Percentiles rank a stretch among this genome's conserved stretches.
Evolutionary conservation across 108 stramenopile genomes (phyloP).

Genomic region (Fistulifera pelliculosa): DNA sequence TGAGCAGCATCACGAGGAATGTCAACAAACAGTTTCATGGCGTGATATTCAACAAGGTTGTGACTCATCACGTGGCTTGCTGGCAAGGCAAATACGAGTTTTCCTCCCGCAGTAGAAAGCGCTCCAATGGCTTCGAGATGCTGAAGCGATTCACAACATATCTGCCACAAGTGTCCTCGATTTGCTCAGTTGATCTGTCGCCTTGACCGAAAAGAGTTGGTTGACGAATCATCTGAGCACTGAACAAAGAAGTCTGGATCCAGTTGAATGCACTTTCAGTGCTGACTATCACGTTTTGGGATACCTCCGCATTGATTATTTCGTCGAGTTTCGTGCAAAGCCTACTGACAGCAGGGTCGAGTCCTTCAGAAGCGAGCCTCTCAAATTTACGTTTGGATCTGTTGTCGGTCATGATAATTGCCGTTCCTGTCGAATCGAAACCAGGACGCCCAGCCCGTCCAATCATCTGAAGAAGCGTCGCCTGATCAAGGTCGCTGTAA

Average conservation of each 20-base stretch:
- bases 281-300: conserved; percentile 60
- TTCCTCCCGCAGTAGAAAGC: background rate
- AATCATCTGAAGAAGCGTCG: conserved; percentile 92
- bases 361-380: conserved; percentile 21
- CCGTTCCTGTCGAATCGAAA: conserved; percentile 87
- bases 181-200: conserved; percentile 8
- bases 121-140: conserved; percentile 12
- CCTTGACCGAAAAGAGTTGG: conserved; percentile 31
- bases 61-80: conserved; percentile 69
- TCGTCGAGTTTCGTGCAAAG: conserved; percentile 54
- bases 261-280: conserved; percentile 46
- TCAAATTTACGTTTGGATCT: conserved; percentile 31
- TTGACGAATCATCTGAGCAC: conserved; percentile 30
- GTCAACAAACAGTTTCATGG: conserved; percentile 57
- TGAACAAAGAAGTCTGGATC: conserved; percentile 62
- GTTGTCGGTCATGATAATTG: conserved; percentile 79
- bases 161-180: conserved; percentile 22
- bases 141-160: conserved; percentile 29
- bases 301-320: conserved; percentile 74
- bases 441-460: conserved; percentile 96
- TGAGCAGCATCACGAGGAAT: conserved; percentile 51
- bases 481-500: conserved; percentile 74
- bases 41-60: conserved; percentile 51
- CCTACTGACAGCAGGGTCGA: conserved; percentile 63
- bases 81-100: conserved; percentile 26